Conservation (phyloP, 768 basidiomycete genomes). For the Dictyophora rubrovolvata region DNA sequence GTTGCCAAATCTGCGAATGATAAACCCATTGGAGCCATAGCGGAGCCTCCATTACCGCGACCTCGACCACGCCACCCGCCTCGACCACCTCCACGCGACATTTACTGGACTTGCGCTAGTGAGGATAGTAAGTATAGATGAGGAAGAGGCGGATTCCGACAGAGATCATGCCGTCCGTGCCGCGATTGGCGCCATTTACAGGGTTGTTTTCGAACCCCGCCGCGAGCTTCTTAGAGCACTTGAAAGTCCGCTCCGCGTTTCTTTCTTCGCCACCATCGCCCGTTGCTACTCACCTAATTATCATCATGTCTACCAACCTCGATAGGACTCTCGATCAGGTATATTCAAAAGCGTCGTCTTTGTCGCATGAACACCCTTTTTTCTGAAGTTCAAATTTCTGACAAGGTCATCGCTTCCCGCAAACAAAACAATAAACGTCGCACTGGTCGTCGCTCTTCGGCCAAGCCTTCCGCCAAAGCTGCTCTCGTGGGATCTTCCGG, state of each 20-base stretch:
- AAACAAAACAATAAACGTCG: slow-evolving; percentile 18
- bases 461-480: slow-evolving; percentile 25
- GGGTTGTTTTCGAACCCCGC: too few relatives aligned
- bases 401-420: slow-evolving; percentile 4
- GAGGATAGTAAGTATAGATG: not conserved
- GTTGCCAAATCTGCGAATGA: slow-evolving; percentile 72
- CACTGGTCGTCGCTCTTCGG: slow-evolving; percentile 32
- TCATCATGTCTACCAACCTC: slow-evolving; percentile 2
- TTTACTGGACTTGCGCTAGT: slow-evolving; percentile 13
- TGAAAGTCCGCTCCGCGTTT: slow-evolving; percentile 4
- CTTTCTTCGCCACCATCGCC: not conserved
- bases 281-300: not conserved
- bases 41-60: slow-evolving; percentile 27
- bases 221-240: not conserved
- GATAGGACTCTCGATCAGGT: slow-evolving; percentile 7
- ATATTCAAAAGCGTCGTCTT: not conserved
- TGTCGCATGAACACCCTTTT: not conserved
- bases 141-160: not conserved
- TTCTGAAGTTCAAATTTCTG: not conserved
- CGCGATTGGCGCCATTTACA: too few relatives aligned
- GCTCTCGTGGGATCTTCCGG: slow-evolving; percentile 55
- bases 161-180: too few relatives aligned
- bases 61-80: slow-evolving; percentile 36
- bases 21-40: slow-evolving; percentile 64
- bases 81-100: slow-evolving; percentile 41